Conservation (phyloP, 179 eudicot species). For the Beta lomatogona region DNA sequence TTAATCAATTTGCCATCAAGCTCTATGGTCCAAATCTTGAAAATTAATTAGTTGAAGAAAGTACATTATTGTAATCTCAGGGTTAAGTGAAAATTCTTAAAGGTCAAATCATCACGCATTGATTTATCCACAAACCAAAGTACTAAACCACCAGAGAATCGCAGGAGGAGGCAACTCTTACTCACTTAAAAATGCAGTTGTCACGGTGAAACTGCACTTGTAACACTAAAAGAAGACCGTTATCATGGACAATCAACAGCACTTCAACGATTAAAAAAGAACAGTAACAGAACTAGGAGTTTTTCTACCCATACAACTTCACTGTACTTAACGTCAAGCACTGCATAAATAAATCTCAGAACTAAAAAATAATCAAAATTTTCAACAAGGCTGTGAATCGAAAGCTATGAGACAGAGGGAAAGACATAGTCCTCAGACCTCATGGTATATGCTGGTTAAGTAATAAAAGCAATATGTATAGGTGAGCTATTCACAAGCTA, state of each 20-base stretch:
- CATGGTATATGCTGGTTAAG: too few relatives aligned
- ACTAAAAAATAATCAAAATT: too few relatives aligned
- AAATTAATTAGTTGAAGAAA: conserved; percentile 30
- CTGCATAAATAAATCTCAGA: too few relatives aligned
- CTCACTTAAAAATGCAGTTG: conserved; percentile 39
- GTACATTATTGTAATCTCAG: conserved; percentile 7
- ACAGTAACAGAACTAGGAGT: neutral
- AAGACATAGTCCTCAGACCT: too few relatives aligned
- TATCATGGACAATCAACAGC: neutral
- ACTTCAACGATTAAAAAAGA: neutral
- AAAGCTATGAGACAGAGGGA: too few relatives aligned
- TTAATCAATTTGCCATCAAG: conserved; percentile 53
- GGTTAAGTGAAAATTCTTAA: neutral
- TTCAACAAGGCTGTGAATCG: too few relatives aligned
- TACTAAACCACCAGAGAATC: conserved; percentile 50
- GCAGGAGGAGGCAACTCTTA: conserved; percentile 56
- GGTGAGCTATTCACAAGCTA: neutral
- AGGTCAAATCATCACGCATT: neutral
- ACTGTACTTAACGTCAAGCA: neutral
- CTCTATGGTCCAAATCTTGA: conserved; percentile 54
- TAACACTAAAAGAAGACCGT: neutral
- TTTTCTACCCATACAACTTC: neutral
- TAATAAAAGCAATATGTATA: neutral
- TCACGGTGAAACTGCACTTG: conserved; percentile 4
- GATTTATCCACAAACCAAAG: neutral